Conservation (phyloP, 1,139 yeast species). For the Barnettozyma hawaiiensis region DNA sequence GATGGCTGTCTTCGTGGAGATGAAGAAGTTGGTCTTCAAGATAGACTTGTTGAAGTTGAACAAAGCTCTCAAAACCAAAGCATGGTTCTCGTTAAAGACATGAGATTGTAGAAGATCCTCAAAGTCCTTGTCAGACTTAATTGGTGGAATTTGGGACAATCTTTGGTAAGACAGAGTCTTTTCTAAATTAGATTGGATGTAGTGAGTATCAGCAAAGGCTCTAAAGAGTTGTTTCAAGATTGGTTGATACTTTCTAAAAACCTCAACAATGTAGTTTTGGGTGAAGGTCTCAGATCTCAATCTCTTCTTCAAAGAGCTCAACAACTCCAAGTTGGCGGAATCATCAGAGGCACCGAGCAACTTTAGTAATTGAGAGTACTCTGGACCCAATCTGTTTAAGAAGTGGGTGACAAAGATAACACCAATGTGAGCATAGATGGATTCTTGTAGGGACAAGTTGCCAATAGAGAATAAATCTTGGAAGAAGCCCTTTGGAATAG, state of each 20-base stretch:
- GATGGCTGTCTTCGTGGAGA: constrained; percentile 90
- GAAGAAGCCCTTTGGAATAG: constrained; percentile 85
- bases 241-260: constrained; percentile 63
- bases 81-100: constrained; percentile 76
- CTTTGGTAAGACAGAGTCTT: constrained; percentile 90
- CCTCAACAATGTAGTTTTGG: constrained; percentile 74
- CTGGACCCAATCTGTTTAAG: constrained; percentile 89
- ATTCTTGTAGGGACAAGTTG: constrained; percentile 85
- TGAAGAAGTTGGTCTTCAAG: constrained; percentile 89
- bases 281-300: constrained; percentile 92
- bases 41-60: constrained; percentile 80
- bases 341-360: constrained; percentile 54
- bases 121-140: constrained; percentile 71
- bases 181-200: constrained; percentile 50
- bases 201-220: constrained; percentile 88
- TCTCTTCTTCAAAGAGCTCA: constrained; percentile 79
- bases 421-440: constrained; percentile 91
- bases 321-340: constrained; percentile 60
- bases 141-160: constrained; percentile 69
- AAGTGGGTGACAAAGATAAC: constrained; percentile 91
- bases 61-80: constrained; percentile 75
- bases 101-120: constrained; percentile 59
- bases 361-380: constrained; percentile 64
- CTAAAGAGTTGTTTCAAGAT: constrained; percentile 81
- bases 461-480: constrained; percentile 69